phyloP scores from a whole-genome alignment of 2,329 filamentous ascomycete genomes.

The Aaosphaeria pasadenensis region DNA sequence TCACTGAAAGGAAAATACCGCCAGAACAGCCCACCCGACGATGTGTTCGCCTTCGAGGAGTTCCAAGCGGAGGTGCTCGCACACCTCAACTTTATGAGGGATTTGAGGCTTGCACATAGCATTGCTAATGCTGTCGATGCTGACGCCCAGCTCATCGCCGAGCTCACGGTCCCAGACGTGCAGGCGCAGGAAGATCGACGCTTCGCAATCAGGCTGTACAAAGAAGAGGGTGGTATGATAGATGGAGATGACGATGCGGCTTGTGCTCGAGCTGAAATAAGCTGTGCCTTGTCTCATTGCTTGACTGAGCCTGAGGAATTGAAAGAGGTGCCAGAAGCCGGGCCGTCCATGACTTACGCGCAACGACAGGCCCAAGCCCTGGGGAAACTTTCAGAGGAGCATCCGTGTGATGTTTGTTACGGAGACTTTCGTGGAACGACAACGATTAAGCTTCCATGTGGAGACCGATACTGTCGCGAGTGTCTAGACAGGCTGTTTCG shows the following conservation, averaged over 20 bases:
- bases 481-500: slow-evolving; percentile 8
- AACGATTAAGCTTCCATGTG: slow-evolving; percentile 2
- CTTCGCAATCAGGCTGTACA: neutral
- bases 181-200: slow-evolving; percentile 2
- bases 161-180: neutral
- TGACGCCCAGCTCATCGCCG: slow-evolving; percentile 4
- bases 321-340: neutral
- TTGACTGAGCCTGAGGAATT: neutral
- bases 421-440: neutral
- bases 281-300: neutral
- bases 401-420: neutral
- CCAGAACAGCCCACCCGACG: slow-evolving; percentile 1
- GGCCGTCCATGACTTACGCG: slow-evolving; percentile 1
- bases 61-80: slow-evolving; percentile 3
- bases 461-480: slow-evolving; percentile 5
- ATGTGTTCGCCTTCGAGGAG: neutral
- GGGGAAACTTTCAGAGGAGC: neutral
- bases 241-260: slow-evolving; percentile 4
- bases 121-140: slow-evolving; percentile 4
- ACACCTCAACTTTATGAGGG: slow-evolving; percentile 3
- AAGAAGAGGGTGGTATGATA: neutral
- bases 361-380: slow-evolving; percentile 1
- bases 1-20: slow-evolving; percentile 4
- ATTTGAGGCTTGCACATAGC: slow-evolving; percentile 6
- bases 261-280: neutral